Percentiles rank a stretch among this genome's conserved stretches.
These are phyloP conservation scores for Tetratostichococcus sp. DNA, from an alignment of 139 green algal species.

Conservation along the genomic window DNA sequence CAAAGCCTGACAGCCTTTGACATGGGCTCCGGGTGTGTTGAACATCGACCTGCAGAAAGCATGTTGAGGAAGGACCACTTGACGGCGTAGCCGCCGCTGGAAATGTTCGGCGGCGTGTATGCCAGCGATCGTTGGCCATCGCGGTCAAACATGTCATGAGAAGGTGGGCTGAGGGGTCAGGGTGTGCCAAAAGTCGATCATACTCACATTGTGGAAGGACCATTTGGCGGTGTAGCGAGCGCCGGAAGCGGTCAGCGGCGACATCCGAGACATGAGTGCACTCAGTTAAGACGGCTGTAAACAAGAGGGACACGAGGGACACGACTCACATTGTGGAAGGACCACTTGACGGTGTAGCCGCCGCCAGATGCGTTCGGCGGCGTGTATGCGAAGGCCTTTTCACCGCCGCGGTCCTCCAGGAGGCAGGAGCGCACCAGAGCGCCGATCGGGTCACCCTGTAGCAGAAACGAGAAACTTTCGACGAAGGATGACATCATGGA, in stretches of 20 bases:
- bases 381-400: constrained; percentile 73
- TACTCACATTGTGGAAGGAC: constrained; percentile 92
- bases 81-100: constrained; percentile 68
- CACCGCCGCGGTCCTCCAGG: constrained; percentile 86
- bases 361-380: constrained; percentile 42
- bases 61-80: constrained; percentile 98
- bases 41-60: no score
- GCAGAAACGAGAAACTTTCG: no score
- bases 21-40: no score
- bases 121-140: constrained; percentile 69
- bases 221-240: constrained; percentile 89
- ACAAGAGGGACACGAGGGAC: constrained; percentile 1
- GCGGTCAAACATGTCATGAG: no score
- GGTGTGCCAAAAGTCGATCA: no score
- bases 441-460: constrained; percentile 58
- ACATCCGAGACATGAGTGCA: no score
- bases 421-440: constrained; percentile 79
- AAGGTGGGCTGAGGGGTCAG: not conserved
- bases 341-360: constrained; percentile 91
- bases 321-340: constrained; percentile 81
- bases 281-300: no score
- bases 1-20: no score
- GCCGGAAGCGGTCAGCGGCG: constrained; percentile 32
- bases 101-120: constrained; percentile 51
- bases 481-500: no score